Evolutionary conservation across 805 yeast species (phyloP).

Genomic region (Starmera caribaea): DNA sequence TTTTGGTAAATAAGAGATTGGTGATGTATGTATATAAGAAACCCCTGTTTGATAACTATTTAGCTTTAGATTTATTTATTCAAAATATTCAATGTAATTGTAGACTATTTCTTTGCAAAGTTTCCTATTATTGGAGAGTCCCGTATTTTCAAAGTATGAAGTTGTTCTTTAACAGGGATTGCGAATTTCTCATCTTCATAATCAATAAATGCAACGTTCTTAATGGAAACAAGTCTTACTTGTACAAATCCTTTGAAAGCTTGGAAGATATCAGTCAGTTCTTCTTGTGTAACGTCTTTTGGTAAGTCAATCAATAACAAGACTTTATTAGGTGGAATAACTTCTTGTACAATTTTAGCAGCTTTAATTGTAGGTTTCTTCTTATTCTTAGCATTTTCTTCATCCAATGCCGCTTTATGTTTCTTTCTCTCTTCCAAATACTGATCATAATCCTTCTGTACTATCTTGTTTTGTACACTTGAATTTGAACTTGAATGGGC

Average conservation of each 20-base stretch:
- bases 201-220: conserved; percentile 75
- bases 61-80: too few relatives aligned
- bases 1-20: conserved; percentile 49
- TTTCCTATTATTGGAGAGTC: conserved; percentile 14
- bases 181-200: conserved; percentile 51
- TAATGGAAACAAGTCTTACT: conserved; percentile 53
- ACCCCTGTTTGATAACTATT: too few relatives aligned
- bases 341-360: conserved; percentile 11
- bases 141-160: conserved; percentile 13
- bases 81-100: neutral
- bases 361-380: conserved; percentile 7
- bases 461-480: conserved; percentile 8
- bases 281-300: conserved; percentile 25
- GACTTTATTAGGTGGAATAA: conserved; percentile 57
- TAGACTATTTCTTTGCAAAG: conserved; percentile 18
- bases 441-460: conserved; percentile 5
- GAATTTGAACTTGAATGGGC: conserved; percentile 19
- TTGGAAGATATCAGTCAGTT: conserved; percentile 37
- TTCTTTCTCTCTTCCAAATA: conserved; percentile 11
- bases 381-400: conserved; percentile 7
- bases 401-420: conserved; percentile 10
- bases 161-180: conserved; percentile 24
- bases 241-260: conserved; percentile 52
- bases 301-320: conserved; percentile 63
- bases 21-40: neutral